A percentile compares a stretch with the other conserved stretches of the same genome.
Conservation (phyloP, 768 basidiomycete species). For the Phanerochaete sordida region DNA sequence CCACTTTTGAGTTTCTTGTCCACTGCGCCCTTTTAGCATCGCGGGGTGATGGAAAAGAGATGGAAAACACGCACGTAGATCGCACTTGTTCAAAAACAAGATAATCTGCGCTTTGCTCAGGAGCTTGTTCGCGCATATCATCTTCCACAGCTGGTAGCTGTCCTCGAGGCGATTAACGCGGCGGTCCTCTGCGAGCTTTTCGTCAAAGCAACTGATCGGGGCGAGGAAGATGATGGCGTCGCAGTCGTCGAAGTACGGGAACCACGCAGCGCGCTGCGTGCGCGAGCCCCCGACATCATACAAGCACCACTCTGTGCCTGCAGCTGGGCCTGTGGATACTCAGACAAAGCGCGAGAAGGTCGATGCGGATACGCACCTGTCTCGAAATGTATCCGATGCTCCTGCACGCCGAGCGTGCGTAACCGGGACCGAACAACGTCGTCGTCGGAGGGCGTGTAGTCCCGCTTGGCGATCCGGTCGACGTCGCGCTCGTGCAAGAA, state of each 20-base stretch:
- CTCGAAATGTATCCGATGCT: slow-evolving; percentile 65
- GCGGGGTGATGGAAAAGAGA: background rate
- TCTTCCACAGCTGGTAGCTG: slow-evolving; percentile 29
- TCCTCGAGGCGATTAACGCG: slow-evolving; percentile 61
- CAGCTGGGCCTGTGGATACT: slow-evolving; percentile 34
- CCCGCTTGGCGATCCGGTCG: slow-evolving; percentile 57
- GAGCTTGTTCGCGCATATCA: slow-evolving; percentile 27
- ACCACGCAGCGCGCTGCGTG: slow-evolving; percentile 67
- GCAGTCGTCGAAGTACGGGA: slow-evolving; percentile 79
- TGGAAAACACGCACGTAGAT: slow-evolving; percentile 33
- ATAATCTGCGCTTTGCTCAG: slow-evolving; percentile 30
- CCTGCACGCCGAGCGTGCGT: slow-evolving; percentile 75
- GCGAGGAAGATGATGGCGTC: slow-evolving; percentile 87
- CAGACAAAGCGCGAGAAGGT: background rate
- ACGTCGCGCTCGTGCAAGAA: slow-evolving; percentile 59
- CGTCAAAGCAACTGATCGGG: slow-evolving; percentile 78
- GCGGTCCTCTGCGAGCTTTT: slow-evolving; percentile 69
- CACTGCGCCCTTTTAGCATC: slow-evolving; percentile 42
- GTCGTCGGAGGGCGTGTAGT: slow-evolving; percentile 68
- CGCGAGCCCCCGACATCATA: slow-evolving; percentile 82
- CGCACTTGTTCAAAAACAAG: slow-evolving; percentile 50
- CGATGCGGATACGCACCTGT: slow-evolving; percentile 42
- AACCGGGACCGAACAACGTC: slow-evolving; percentile 81
- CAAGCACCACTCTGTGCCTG: slow-evolving; percentile 69
- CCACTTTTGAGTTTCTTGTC: slow-evolving; percentile 71